Evolutionary conservation across 2,329 filamentous ascomycete species (phyloP).

Genomic region (Neofusicoccum laricinum): DNA sequence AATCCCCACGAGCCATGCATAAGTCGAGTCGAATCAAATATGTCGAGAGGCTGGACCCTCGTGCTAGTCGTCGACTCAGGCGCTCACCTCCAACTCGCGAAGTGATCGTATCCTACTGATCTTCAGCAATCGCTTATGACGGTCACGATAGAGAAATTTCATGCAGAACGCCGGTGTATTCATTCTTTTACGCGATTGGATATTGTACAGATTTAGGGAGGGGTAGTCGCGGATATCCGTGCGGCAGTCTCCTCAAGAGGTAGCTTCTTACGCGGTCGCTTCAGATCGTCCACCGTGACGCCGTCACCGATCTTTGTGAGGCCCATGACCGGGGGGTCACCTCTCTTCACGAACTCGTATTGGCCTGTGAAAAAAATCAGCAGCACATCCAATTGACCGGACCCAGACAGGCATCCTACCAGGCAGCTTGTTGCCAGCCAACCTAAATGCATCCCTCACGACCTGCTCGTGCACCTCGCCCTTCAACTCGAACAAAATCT

Average conservation of each 20-base stretch:
- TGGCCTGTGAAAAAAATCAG: slow-evolving; percentile 51
- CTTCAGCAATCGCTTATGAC: too few species aligned
- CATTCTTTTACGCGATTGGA: neutral
- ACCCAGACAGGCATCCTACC: slow-evolving; percentile 52
- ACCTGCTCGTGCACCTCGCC: slow-evolving; percentile 93
- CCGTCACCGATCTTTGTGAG: slow-evolving; percentile 84
- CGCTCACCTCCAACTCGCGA: too few species aligned
- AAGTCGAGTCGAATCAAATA: too few species aligned
- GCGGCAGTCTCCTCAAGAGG: slow-evolving; percentile 57
- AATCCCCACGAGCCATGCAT: too few species aligned
- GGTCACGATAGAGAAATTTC: neutral
- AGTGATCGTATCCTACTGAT: too few species aligned
- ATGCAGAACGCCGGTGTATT: neutral
- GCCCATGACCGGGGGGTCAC: slow-evolving; percentile 84
- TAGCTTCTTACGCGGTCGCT: slow-evolving; percentile 70
- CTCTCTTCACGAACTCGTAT: slow-evolving; percentile 93
- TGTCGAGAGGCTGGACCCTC: too few species aligned
- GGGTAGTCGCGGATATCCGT: slow-evolving; percentile 57
- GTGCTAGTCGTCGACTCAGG: too few species aligned
- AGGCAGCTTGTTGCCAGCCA: slow-evolving; percentile 93
- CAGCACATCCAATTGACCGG: neutral
- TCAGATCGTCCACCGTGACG: slow-evolving; percentile 77
- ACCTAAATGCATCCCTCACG: slow-evolving; percentile 84
- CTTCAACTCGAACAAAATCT: slow-evolving; percentile 88
- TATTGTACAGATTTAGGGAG: slow-evolving; percentile 15